A percentile compares a stretch with the other conserved stretches of the same genome.
Conservation (phyloP, 352 stramenopile genomes). For the Globisporangium recalcitrans region DNA sequence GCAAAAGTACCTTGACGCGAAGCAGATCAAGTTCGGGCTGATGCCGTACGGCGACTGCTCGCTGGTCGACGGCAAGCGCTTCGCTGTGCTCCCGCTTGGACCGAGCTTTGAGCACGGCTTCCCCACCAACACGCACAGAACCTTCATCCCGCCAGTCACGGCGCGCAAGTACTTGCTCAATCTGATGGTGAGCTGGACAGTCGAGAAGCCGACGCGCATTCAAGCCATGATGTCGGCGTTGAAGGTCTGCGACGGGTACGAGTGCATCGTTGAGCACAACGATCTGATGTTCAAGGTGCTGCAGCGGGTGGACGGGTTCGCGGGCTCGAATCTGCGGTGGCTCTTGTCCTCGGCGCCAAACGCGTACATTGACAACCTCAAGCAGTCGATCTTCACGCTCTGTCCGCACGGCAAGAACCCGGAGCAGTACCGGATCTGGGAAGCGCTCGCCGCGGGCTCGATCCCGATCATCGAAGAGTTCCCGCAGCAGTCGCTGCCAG, state of each 20-base stretch:
- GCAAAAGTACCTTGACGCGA: slow-evolving; percentile 20
- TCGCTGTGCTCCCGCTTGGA: slow-evolving; percentile 39
- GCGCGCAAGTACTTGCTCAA: slow-evolving; percentile 41
- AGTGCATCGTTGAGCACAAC: slow-evolving; percentile 56
- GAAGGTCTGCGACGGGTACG: slow-evolving; percentile 30
- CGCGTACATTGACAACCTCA: slow-evolving; percentile 47
- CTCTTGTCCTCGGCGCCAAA: slow-evolving; percentile 40
- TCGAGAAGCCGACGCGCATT: slow-evolving; percentile 55
- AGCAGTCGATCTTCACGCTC: slow-evolving; percentile 55
- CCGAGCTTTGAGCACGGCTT: slow-evolving; percentile 64
- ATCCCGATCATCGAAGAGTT: slow-evolving; percentile 64
- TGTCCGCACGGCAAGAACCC: slow-evolving; percentile 62
- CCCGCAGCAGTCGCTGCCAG: slow-evolving; percentile 27
- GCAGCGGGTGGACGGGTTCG: slow-evolving; percentile 38
- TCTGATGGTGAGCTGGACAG: slow-evolving; percentile 64
- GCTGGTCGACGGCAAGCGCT: slow-evolving; percentile 47
- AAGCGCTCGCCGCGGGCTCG: slow-evolving; percentile 51
- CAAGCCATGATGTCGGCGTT: slow-evolving; percentile 51
- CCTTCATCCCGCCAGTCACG: slow-evolving; percentile 13
- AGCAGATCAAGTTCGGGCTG: slow-evolving; percentile 42
- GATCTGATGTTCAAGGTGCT: slow-evolving; percentile 55
- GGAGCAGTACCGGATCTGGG: slow-evolving; percentile 67
- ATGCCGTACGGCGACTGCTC: slow-evolving; percentile 61
- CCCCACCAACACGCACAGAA: slow-evolving; percentile 43
- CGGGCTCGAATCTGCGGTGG: slow-evolving; percentile 44